These are phyloP conservation scores for Pezicula radicicola DNA, from an alignment of 2,329 filamentous ascomycete species.

Conservation along the genomic window DNA sequence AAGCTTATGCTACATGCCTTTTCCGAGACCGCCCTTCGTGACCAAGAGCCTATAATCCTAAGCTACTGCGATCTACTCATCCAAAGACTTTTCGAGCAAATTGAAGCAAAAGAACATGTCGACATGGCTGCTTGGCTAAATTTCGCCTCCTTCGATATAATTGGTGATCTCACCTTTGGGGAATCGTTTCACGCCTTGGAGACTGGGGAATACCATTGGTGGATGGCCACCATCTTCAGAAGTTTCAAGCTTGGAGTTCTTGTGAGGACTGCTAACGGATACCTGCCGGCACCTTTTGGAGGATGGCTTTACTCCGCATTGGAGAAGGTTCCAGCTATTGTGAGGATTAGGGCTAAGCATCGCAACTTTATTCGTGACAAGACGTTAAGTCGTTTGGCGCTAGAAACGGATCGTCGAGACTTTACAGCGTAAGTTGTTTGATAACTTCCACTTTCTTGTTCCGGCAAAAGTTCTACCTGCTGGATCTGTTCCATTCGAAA, in stretches of 20 bases:
- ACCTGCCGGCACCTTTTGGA: neutral
- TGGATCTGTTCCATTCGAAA: neutral
- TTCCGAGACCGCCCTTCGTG: constrained; percentile 26
- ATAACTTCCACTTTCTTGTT: neutral
- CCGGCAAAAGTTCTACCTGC: neutral
- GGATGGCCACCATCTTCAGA: constrained; percentile 22
- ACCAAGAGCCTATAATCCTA: constrained; percentile 33
- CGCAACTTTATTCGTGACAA: neutral
- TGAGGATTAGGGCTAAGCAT: neutral
- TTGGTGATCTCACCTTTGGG: constrained; percentile 41
- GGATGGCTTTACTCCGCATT: neutral
- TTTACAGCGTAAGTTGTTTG: constrained; percentile 3
- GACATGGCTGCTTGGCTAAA: constrained; percentile 32
- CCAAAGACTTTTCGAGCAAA: constrained; percentile 10
- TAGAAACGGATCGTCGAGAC: neutral
- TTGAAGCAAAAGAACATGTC: constrained; percentile 4
- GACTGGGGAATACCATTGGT: constrained; percentile 21
- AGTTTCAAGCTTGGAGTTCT: constrained; percentile 18
- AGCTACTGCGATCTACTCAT: constrained; percentile 36
- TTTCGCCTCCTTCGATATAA: constrained; percentile 34
- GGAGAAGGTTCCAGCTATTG: neutral
- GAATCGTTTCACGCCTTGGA: constrained; percentile 32
- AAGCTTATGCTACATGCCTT: constrained; percentile 27
- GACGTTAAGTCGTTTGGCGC: constrained; percentile 1
- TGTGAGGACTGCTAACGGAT: constrained; percentile 1